Base-by-base conservation (phyloP, 1,284 basidiomycete genomes). In the Phlebopus sp. region DNA sequence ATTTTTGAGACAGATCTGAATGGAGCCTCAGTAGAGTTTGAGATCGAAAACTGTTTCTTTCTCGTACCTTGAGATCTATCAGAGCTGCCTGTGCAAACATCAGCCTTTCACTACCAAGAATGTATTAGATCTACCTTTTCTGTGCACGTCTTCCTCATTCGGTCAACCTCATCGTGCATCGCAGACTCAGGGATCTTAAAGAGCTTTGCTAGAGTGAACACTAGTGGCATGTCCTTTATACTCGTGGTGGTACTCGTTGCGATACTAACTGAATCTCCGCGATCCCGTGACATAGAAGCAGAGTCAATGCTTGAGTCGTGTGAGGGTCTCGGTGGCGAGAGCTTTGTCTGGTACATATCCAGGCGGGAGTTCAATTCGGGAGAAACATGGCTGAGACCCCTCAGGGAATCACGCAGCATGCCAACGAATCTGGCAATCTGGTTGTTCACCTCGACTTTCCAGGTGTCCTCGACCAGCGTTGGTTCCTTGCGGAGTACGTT, bases 361-460 rank as follows among this genome's bases (percentile, higher is more conserved):
- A 97, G 67, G 29, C 94, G 78, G 14, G 84, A 73, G 14, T 82
- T 79, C 19, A 98, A 74, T 64, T 98, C 96, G 2, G 84, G 81
- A 1, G 92, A 84, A 37, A 91, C 86, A 59, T 90, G 86, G 56
- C 80, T 82, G 36, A 92, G 69, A 32, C 73, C 76, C 41, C 75
- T 72, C 19, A 99, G 70, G 58, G 83, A 89, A 50, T 97, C 92
- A 30, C 86, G 76, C 13, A 98, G 75, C 58, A 99, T 78, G 62
- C 81, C 83, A 52, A 97, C 82, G 63, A 98, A 97, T 45, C 84
- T 77, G 1, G 85, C 86, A 46, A 97, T 92, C 60, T 97, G 93
- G 51, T 83, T 85, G 67, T 97, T 94, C 47, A 97, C 80, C 64
- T 97, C 92, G 44, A 82, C 65, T 67, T 97, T 97, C 93, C 95